Conservation (phyloP, 495 filamentous ascomycete species). For the Extremus antarcticus region DNA sequence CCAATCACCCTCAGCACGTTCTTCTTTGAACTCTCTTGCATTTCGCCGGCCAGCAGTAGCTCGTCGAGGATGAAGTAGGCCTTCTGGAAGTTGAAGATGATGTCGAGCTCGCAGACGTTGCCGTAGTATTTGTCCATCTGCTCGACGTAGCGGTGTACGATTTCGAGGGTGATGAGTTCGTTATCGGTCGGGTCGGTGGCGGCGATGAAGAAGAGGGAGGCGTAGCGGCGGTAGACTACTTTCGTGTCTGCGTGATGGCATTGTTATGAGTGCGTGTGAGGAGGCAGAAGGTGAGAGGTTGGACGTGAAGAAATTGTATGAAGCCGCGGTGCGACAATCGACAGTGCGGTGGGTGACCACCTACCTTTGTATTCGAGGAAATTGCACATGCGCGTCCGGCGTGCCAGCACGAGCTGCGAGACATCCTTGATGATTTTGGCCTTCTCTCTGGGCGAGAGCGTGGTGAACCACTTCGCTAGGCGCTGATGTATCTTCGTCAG, state of each 20-base stretch:
- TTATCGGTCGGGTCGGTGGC: slow-evolving; percentile 91
- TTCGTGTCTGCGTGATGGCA: slow-evolving; percentile 61
- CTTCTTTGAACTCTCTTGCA: slow-evolving; percentile 99
- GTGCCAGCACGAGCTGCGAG: slow-evolving; percentile 90
- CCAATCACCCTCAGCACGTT: slow-evolving; percentile 90
- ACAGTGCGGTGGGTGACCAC: slow-evolving; percentile 4
- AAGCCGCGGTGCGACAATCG: background rate
- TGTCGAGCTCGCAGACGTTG: slow-evolving; percentile 98
- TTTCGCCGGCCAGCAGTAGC: slow-evolving; percentile 85
- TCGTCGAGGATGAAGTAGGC: slow-evolving; percentile 99
- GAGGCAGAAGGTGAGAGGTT: background rate
- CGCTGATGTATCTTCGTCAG: slow-evolving; percentile 49
- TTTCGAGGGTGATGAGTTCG: slow-evolving; percentile 94
- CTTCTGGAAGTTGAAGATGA: slow-evolving; percentile 99
- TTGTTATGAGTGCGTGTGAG: slow-evolving; percentile 3
- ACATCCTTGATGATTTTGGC: slow-evolving; percentile 99
- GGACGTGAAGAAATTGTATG: slow-evolving; percentile 10
- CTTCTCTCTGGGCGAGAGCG: slow-evolving; percentile 94
- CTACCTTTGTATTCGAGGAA: slow-evolving; percentile 98
- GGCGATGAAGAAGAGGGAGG: slow-evolving; percentile 97
- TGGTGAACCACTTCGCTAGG: slow-evolving; percentile 99
- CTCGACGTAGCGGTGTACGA: slow-evolving; percentile 97
- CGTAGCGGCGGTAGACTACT: slow-evolving; percentile 96
- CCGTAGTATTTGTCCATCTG: slow-evolving; percentile 99
- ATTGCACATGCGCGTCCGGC: slow-evolving; percentile 97